Base-by-base conservation (phyloP, 768 basidiomycete genomes). In the Boletus sp. region DNA sequence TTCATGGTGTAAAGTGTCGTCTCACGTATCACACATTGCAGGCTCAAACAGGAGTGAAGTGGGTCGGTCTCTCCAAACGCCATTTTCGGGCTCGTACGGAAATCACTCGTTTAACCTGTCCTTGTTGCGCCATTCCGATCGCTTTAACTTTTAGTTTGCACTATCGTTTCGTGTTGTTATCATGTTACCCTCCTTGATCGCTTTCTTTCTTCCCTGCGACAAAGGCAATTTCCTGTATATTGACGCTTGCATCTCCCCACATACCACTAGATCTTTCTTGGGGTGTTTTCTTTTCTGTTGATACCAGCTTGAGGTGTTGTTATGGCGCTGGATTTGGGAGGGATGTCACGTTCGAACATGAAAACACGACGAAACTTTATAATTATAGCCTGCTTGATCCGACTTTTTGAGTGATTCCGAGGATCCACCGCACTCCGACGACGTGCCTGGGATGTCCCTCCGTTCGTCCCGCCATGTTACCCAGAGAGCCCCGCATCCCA, bases 31-130 rank as follows among this genome's bases (percentile, higher is more conserved):
- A 33, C 11, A 20, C 47, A 10, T 50, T 44, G 45, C 52, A 77
- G 76, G 30, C 55, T 70, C 51, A 77, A 77, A 60, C 61, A 61
- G 47, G 74, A 77, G 50, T 77, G 59, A 72, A 50, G 24, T 46
- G 12, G 8, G 20, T 3, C 11, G 30, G 42, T 15, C 18, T 50
- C 15, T 52, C 11, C 36, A 42, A 35, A 39, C 11, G 6, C 32
- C 24, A 17, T 17, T 30, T 50, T 41, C 41, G 28, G 45, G 33
- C 52, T 47, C 20, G 15, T 41, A 50, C 41, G n/a, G 50, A 11
- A 56, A 49, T 33, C 51, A 44, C 32, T 59, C 50, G 33, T 61
- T 59, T 71, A 59, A 58, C 60, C 40, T 60, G 18, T 40, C 50
- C 50, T 54, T 54, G 48, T 45, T 17, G 46, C 41, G 11, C 53